Base-by-base conservation (phyloP, 2,329 filamentous ascomycete genomes). In the Penicillium italicum region DNA sequence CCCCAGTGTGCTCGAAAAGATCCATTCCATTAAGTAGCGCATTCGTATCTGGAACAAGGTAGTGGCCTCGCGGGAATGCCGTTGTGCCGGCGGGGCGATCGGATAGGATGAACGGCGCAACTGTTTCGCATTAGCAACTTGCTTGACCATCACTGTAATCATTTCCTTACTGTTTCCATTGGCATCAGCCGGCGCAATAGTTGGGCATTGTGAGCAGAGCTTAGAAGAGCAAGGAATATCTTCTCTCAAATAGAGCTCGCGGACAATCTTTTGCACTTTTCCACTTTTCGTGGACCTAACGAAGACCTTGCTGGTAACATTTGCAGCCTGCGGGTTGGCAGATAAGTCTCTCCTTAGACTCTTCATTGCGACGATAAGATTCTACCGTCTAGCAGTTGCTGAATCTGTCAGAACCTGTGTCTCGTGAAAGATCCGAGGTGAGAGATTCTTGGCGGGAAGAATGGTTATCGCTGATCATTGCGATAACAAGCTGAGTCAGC, bases 251-350 rank as follows among this genome's bases (percentile, higher is more conserved):
- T 99, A 99, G 61, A 97, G 83, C 79, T 99, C 94, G 68, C 92
- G 86, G 63, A 99, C 94, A 69, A 99, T 95, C 81, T 99, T 99
- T 75, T 97, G 94, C 57, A 97, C 93, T 79, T 97, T 97, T 75
- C 94, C 94, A 74, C 86, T 94, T 76, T 90, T 92, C 45, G 93
- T 96, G 26, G 94, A 97, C 58, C 94, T 85, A 61, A 99, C 90
- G 71, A 95, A 99, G 67, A 95, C 86, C 78, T 97, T 99, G 83
- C 89, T 97, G 31, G 91, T 93, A 62, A 97, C 88, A 70, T 89
- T 96, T 44, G 87, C 80, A 30, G 86, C 82, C 53, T 78, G 75
- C 5, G 79, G 77, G 59, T 84, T 82, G 16, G 79, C 75, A 47
- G 77, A 66, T 71, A 78, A 52, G 77, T 83, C 66, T 58, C 84